Evolutionary conservation across 257 asterid species (phyloP).

Genomic region (Solanum bukasovii): DNA sequence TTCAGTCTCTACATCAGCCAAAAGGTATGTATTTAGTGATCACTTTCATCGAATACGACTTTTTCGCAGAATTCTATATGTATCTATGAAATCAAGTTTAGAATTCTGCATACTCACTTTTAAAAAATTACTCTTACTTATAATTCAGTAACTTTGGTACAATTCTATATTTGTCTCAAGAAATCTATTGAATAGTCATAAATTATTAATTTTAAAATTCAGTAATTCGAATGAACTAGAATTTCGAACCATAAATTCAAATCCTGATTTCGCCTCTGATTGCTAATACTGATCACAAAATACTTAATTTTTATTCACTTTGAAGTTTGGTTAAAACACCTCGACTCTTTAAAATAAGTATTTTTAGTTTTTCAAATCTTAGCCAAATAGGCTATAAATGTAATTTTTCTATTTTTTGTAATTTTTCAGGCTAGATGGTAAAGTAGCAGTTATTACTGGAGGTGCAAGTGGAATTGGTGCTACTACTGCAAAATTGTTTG

Average conservation of each 20-base stretch:
- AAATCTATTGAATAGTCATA: not conserved
- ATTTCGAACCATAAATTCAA: not conserved
- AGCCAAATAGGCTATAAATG: not conserved
- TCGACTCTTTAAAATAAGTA: not conserved
- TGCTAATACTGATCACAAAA: not conserved
- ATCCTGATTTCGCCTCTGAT: too few species aligned
- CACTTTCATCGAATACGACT: not conserved
- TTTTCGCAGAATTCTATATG: not conserved
- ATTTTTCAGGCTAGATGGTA: slow-evolving; percentile 20
- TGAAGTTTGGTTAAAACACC: not conserved
- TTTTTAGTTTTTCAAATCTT: not conserved
- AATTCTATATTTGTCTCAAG: not conserved
- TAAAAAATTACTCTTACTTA: not conserved
- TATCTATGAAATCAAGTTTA: not conserved
- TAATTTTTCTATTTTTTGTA: not conserved
- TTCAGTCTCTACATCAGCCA: not conserved
- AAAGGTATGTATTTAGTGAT: not conserved
- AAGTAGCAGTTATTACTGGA: slow-evolving; percentile 24
- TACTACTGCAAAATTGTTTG: slow-evolving; percentile 11
- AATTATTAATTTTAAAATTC: not conserved
- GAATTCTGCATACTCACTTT: not conserved
- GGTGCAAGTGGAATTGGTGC: slow-evolving; percentile 35
- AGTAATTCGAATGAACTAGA: not conserved
- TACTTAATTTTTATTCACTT: rapidly evolving
- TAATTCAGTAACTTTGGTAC: not conserved